Evolutionary conservation across 768 basidiomycete species (phyloP).

Genomic region (Suillus tomentosus): DNA sequence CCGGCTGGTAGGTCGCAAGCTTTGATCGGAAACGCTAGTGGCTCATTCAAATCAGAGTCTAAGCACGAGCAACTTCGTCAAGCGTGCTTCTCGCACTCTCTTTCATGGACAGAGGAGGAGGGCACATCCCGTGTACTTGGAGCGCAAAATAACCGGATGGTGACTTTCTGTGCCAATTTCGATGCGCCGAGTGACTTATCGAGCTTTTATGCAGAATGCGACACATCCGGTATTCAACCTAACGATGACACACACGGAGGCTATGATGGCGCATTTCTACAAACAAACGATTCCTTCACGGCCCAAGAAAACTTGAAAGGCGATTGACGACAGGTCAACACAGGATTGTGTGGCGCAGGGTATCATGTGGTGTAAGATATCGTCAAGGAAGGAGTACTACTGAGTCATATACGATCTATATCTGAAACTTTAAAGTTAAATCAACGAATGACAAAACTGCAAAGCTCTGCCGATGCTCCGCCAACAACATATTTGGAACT

Average conservation of each 20-base stretch:
- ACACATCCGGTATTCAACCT: constrained; percentile 81
- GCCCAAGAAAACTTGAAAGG: constrained; percentile 20
- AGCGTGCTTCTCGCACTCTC: constrained; percentile 52
- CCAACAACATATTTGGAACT: neutral
- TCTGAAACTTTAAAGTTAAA: neutral
- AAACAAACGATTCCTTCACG: constrained; percentile 49
- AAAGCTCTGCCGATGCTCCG: neutral
- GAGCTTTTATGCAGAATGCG: constrained; percentile 59
- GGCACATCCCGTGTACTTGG: constrained; percentile 59
- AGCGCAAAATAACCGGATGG: constrained; percentile 61
- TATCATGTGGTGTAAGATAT: neutral
- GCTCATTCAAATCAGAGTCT: constrained; percentile 23
- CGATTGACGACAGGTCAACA: neutral
- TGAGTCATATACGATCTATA: neutral
- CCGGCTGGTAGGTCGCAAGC: constrained; percentile 18
- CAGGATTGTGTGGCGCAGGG: neutral
- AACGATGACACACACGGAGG: constrained; percentile 65
- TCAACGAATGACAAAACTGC: neutral
- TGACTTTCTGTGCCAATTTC: constrained; percentile 36
- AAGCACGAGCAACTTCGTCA: constrained; percentile 35
- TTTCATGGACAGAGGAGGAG: constrained; percentile 72
- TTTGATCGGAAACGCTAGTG: neutral
- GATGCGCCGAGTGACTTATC: neutral
- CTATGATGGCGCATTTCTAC: constrained; percentile 75
- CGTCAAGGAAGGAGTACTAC: neutral